These are phyloP conservation scores for Sclerotinia borealis DNA, from an alignment of 2,329 filamentous ascomycete genomes.

Conservation along the genomic window DNA sequence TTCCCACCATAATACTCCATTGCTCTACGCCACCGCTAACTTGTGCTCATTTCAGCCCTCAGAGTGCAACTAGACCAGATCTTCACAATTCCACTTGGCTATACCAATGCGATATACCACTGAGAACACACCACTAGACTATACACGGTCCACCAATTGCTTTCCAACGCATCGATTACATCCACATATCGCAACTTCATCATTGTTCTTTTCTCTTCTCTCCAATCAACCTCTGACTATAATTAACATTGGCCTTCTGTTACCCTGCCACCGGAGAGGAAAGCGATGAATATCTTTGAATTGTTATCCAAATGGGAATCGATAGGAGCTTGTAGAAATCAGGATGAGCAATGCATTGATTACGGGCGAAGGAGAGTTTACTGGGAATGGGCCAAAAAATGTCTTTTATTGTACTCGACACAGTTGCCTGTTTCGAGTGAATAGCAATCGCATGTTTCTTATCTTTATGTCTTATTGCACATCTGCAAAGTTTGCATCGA, in stretches of 20 bases:
- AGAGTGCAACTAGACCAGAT: not conserved
- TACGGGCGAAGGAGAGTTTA: not conserved
- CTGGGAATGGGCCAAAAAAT: not conserved
- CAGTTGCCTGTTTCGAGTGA: not conserved
- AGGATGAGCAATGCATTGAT: not conserved
- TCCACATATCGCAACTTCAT: no score
- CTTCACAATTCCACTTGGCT: not conserved
- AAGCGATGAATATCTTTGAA: not conserved
- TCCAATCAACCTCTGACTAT: not conserved
- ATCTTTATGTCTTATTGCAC: not conserved
- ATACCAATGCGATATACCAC: not conserved
- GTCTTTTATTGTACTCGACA: not conserved
- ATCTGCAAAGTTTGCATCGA: not conserved
- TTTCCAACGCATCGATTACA: not conserved
- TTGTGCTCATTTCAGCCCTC: not conserved
- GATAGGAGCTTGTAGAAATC: not conserved
- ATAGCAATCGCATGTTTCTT: not conserved
- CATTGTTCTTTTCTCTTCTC: no score
- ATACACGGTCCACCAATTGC: not conserved
- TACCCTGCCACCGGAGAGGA: not conserved
- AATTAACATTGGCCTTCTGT: not conserved
- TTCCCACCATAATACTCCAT: no score
- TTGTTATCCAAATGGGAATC: not conserved
- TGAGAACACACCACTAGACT: not conserved
- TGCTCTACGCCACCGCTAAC: no score